A percentile compares a stretch with the other conserved stretches of the same genome.
These are phyloP conservation scores for Diaporthe vaccinii DNA, from an alignment of 2,329 filamentous ascomycete species.

Conservation along the genomic window DNA sequence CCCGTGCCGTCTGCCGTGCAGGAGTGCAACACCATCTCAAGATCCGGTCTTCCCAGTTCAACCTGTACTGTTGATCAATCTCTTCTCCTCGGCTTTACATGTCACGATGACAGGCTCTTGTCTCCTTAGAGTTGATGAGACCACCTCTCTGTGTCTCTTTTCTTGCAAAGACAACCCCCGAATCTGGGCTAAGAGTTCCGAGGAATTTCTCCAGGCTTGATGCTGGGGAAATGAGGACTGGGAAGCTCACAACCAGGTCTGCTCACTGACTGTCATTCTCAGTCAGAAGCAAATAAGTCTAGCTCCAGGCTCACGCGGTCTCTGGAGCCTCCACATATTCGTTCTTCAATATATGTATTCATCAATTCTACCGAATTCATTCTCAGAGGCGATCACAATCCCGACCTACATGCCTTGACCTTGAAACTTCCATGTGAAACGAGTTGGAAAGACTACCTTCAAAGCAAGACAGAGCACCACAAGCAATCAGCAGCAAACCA, in stretches of 20 bases:
- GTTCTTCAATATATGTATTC: not conserved
- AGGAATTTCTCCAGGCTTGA: not conserved
- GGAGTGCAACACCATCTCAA: not conserved
- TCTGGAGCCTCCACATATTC: not conserved
- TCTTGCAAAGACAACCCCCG: not conserved
- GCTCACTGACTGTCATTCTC: not conserved
- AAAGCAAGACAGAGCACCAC: not conserved
- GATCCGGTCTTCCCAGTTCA: not conserved
- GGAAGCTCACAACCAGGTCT: not conserved
- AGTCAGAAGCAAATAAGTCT: not conserved
- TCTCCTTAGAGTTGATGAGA: not conserved
- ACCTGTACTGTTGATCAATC: not conserved
- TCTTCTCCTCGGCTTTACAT: not conserved
- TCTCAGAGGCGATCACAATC: not conserved
- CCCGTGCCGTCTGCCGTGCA: constrained; percentile 10
- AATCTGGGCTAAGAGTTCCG: not conserved
- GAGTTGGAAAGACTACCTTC: not conserved
- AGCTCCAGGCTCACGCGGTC: not conserved
- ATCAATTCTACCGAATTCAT: not conserved
- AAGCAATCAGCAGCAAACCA: constrained; percentile 15
- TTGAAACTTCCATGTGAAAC: not conserved
- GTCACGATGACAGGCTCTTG: not conserved
- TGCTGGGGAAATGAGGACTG: not conserved
- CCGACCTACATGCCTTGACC: not conserved
- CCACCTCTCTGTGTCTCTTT: not conserved